Evolutionary conservation across 2,329 filamentous ascomycete species (phyloP), one percentile per base, ranked within the genome.

Genomic region (Didymella pomorum): DNA sequence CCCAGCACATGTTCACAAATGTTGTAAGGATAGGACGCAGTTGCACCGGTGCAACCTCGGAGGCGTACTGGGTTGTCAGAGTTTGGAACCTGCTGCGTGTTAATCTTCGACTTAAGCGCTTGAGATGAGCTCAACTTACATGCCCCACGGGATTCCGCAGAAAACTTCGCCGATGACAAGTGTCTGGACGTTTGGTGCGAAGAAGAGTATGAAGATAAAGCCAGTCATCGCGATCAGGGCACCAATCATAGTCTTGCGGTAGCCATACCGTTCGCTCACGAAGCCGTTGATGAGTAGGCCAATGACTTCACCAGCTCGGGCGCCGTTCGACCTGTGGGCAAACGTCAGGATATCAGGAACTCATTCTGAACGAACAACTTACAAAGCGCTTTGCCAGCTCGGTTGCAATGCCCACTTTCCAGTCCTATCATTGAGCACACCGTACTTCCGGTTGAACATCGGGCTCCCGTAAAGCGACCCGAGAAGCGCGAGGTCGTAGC

Each of bases 401-500:
- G 79, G 77, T 20, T 78, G 71, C 12, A 82, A 70, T 41, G 56
- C 65, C 67, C 78, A 72, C 35, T 76, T 79, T 18, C 72, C 69
- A 4, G 74, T 76, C 28, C 73, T 68, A 1, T 71, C 61, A 18
- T 73, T 67, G 29, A 71, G 70, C 0, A 73, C 69, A 25, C 80
- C 80, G 56, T 78, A 82, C 56, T 77, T 76, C 53, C 66, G 66
- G 41, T 80, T 78, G 75, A 82, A 82, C 42, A 76, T 71, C 2
- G 77, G 76, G 48, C 77, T 79, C 7, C 71, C 79, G 54, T 86
- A 93, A 68, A 93, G 90, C 75, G 91, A 92, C 76, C 89, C 91
- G 71, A 94, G 86, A 51, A 96, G 80, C 64, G 86, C 87, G 60
- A 94, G 83, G 73, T 96, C 91, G 77, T 93, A 95, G 7, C 91